Conservation (phyloP, 2,329 filamentous ascomycete species). For the Alternaria triticina region DNA sequence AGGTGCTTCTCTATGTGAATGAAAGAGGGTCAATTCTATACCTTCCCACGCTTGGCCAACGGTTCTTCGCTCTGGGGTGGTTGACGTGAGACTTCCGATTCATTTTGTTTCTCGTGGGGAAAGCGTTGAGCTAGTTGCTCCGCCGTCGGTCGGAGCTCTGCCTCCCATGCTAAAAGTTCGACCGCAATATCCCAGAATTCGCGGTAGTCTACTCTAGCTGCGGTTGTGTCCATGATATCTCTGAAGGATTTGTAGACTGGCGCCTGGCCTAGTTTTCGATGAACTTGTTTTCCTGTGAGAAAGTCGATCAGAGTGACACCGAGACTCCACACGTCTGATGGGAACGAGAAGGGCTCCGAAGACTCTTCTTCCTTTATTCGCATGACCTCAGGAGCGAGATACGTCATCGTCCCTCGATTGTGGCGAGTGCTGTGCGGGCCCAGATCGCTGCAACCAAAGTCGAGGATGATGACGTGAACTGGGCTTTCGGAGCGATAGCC, state of each 20-base stretch:
- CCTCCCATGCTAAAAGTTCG: not conserved
- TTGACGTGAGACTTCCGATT: not conserved
- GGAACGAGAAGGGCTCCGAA: not conserved
- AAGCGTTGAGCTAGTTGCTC: not conserved
- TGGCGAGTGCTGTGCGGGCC: not conserved
- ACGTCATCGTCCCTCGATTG: not conserved
- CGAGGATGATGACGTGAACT: not conserved
- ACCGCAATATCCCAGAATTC: not conserved
- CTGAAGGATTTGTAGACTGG: not conserved
- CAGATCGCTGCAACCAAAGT: not conserved
- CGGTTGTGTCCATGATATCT: not conserved
- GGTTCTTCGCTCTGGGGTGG: not conserved
- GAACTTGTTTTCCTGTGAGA: not conserved
- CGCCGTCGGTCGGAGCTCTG: constrained; percentile 1
- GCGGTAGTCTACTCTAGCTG: not conserved
- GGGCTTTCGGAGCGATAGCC: not conserved
- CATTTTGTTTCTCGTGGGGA: not conserved
- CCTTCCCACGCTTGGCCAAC: not conserved
- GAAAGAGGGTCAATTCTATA: not conserved
- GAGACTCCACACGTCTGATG: not conserved
- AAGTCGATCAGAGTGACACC: not conserved
- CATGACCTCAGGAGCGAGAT: not conserved
- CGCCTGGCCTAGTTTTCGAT: not conserved
- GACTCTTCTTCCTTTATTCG: not conserved
- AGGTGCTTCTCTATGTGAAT: not conserved